Percentiles rank a stretch among this genome's conserved stretches.
These are phyloP conservation scores for Stagonosporopsis rhizophila DNA, from an alignment of 2,329 filamentous ascomycete species.

Conservation along the genomic window DNA sequence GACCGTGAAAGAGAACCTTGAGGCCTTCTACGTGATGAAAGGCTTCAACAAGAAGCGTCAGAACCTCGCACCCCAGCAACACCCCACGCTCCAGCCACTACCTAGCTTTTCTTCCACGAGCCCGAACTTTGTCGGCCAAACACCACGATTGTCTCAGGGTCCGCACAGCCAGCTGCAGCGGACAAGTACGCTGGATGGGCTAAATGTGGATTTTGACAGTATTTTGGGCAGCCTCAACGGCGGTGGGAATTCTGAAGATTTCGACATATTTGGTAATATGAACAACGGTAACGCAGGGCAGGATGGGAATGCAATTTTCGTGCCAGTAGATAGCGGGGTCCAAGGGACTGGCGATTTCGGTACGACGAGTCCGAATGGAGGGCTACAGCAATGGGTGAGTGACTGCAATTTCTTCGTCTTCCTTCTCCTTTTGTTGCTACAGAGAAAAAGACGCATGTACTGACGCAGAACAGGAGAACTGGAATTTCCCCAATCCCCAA, in stretches of 20 bases:
- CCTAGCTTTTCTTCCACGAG: slow-evolving; percentile 22
- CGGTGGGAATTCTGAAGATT: slow-evolving; percentile 17
- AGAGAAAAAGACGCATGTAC: not conserved
- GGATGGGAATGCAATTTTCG: slow-evolving; percentile 46
- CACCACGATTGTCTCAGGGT: not conserved
- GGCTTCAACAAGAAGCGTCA: slow-evolving; percentile 42
- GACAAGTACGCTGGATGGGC: slow-evolving; percentile 36
- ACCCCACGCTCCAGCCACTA: slow-evolving; percentile 37
- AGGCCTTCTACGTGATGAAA: slow-evolving; percentile 50
- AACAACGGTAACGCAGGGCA: slow-evolving; percentile 6
- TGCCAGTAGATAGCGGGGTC: slow-evolving; percentile 39
- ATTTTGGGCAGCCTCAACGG: slow-evolving; percentile 39
- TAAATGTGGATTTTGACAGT: slow-evolving; percentile 45
- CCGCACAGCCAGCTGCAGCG: slow-evolving; percentile 31
- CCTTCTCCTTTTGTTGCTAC: not conserved
- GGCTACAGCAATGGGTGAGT: slow-evolving; percentile 44
- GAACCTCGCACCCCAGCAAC: slow-evolving; percentile 34
- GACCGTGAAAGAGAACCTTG: slow-evolving; percentile 49
- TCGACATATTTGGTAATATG: slow-evolving; percentile 17
- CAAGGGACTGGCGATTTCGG: slow-evolving; percentile 28
- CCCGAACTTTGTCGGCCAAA: slow-evolving; percentile 7
- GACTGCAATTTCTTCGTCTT: not conserved
- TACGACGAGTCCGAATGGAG: slow-evolving; percentile 36
- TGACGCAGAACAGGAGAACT: slow-evolving; percentile 31
- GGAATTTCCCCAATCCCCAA: slow-evolving; percentile 35